These are phyloP conservation scores for Jaltomata sinuosa DNA, from an alignment of 257 asterid genomes.

Conservation along the genomic window DNA sequence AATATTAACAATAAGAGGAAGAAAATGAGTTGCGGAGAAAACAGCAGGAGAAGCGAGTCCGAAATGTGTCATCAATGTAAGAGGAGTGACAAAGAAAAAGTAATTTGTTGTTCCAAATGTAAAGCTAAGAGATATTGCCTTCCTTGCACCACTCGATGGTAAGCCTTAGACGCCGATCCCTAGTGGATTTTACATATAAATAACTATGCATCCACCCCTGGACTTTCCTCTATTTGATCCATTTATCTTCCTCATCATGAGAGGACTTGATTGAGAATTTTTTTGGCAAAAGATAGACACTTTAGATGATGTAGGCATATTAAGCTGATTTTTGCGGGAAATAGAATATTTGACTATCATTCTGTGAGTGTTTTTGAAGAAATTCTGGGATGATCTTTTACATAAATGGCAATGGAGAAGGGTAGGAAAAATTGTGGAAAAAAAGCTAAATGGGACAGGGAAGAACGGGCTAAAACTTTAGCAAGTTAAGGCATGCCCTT, in stretches of 20 bases:
- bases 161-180: background rate
- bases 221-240: too few relatives aligned
- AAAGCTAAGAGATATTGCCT: constrained; percentile 33
- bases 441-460: too few relatives aligned
- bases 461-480: too few relatives aligned
- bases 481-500: too few relatives aligned
- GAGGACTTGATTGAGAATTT: too few relatives aligned
- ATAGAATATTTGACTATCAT: background rate
- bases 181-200: too few relatives aligned
- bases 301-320: background rate
- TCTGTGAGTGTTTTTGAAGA: background rate
- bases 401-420: too few relatives aligned
- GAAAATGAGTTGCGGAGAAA: background rate
- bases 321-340: too few relatives aligned
- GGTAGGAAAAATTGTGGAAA: too few relatives aligned
- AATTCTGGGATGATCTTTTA: background rate
- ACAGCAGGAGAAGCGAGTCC: background rate
- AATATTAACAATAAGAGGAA: background rate
- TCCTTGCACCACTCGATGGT: constrained; percentile 32
- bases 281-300: too few relatives aligned
- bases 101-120: constrained; percentile 35
- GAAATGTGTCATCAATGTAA: constrained; percentile 43
- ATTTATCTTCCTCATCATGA: too few relatives aligned
- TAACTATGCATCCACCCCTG: too few relatives aligned
- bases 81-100: constrained; percentile 34